Evolutionary conservation across 2,329 filamentous ascomycete species (phyloP), one percentile per base, ranked within the genome.

Genomic region (Colletotrichum cuscutae): DNA sequence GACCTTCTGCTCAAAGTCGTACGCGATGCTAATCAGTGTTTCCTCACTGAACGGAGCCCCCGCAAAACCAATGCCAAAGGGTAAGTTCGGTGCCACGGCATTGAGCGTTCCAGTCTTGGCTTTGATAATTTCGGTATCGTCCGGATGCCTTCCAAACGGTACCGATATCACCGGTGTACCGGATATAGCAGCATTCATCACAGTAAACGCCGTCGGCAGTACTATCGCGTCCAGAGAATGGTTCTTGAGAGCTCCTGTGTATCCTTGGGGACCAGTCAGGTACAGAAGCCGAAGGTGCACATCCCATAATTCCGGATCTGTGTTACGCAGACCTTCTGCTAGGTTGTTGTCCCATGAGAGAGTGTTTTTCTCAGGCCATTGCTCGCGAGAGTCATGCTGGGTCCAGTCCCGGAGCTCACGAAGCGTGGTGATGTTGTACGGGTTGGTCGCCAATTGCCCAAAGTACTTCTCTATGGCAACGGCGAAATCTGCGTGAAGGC

Each of bases 1-100:
- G 0, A 81, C 92, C 74, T 85, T 82, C 82, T 92, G 89, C 83
- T 94, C 92, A 80, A 90, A 93, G 4, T 90, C 91, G 83, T 92
- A 93, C 7, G 91, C 92, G 77, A 91, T 87, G 0, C 88, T 89
- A 70, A 94, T 89, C 75, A 94, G 77, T 35, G 81, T 84, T 76
- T 87, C 88, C 79, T 94, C 92, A 46, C 85, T 88, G 83, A 89
- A 94, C 61, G 85, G 86, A 3, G 81, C 80, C 0, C 91, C 92
- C 58, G 93, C 82, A 76, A 94, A 93, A 8, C 85, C 86, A 12
- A 94, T 81, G 0, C 92, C 92, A 78, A 93, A 90, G 26, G 86
- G 86, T 28, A 90, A 79, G 22, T 89, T 88, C 0, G 91, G 90
- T 0, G 83, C 90, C 0, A 81, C 83, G 0, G 81, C 80, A 9